Evolutionary conservation across 768 basidiomycete genomes (phyloP).

Genomic region (Arthromyces matolae): DNA sequence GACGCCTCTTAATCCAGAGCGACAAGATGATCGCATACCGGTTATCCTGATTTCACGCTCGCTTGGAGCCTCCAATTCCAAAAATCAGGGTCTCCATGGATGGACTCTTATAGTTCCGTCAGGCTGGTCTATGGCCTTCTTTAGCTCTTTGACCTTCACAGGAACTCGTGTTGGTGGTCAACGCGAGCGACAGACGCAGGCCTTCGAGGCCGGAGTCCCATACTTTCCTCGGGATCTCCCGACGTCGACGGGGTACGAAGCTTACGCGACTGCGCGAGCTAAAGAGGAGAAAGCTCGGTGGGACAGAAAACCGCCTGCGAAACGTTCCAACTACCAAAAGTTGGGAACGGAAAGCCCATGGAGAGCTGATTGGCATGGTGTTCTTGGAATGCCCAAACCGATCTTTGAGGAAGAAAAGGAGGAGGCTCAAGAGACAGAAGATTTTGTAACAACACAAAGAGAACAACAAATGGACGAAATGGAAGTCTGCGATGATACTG

Average conservation of each 20-base stretch:
- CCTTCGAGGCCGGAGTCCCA: slow-evolving; percentile 72
- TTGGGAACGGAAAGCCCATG: slow-evolving; percentile 70
- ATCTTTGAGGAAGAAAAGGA: slow-evolving; percentile 11
- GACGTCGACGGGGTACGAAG: slow-evolving; percentile 47
- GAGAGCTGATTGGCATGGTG: slow-evolving; percentile 68
- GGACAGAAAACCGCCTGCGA: slow-evolving; percentile 84
- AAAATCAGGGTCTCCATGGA: slow-evolving; percentile 59
- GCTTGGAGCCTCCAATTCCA: slow-evolving; percentile 37
- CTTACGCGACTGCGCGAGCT: slow-evolving; percentile 46
- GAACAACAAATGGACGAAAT: slow-evolving; percentile 31
- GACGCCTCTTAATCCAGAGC: slow-evolving; percentile 56
- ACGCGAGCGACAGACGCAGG: slow-evolving; percentile 75
- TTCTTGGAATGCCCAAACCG: slow-evolving; percentile 49
- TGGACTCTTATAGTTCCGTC: slow-evolving; percentile 85
- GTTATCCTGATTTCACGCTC: slow-evolving; percentile 81
- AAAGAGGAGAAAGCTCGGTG: slow-evolving; percentile 56
- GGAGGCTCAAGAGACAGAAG: slow-evolving; percentile 20
- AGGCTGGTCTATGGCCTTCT: slow-evolving; percentile 91
- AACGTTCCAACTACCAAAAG: slow-evolving; percentile 68
- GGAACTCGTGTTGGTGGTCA: slow-evolving; percentile 85
- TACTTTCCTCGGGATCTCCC: slow-evolving; percentile 87
- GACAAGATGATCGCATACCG: slow-evolving; percentile 82
- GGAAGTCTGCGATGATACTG: slow-evolving; percentile 8
- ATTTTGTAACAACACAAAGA: slow-evolving; percentile 57
- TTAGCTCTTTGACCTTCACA: slow-evolving; percentile 76